Base-by-base conservation (phyloP, 768 basidiomycete species). In the Tricholoma matsutake region DNA sequence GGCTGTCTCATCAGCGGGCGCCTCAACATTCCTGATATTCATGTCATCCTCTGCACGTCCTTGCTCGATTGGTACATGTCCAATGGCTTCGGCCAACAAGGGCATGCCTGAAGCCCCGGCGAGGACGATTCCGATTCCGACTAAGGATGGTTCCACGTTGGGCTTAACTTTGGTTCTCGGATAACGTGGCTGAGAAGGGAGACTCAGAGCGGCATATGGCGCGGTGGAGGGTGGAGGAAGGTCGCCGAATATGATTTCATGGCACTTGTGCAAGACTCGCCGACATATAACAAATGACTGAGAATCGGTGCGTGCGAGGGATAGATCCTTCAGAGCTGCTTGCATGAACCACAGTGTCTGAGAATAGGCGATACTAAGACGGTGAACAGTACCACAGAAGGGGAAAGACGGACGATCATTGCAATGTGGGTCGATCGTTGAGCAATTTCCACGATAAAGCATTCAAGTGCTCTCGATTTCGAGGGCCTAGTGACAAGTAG, bases 331-430 rank as follows among this genome's bases (percentile, higher is more conserved):
- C 18, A 99, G 80, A 28, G 91, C 87, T 14, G 96, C 93, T 83
- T 98, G 97, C 90, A 98, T 96, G 75, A 96, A 97, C 95, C 96
- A 98, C 49, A 99, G 77, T 0, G 97, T 98, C 94, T 96, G 70
- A 54, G 28, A 22, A 28, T 53, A 65, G 34, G 68, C 52, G 31
- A 35, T 61, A 57, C 57, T 63, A 64, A 31, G 18, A 47, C 62
- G 35, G 35, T 43, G 56, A 28, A 45, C 56, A 28, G 31, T 43
- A 52, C 31, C 56, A 16, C 56, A 16, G 47, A 58, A 31, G 29
- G 39, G 59, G 62, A 57, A 54, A 45, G 61, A 86, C 96, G 75
- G 69, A 97, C 96, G 63, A 96, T 85, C 84, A 99, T 91, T 58
- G 95, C 94, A 56, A 98, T 86, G 73, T 98, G 97, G 0, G 96